phyloP scores from a whole-genome alignment of 441 rosid species.

The Jatropha podagrica region DNA sequence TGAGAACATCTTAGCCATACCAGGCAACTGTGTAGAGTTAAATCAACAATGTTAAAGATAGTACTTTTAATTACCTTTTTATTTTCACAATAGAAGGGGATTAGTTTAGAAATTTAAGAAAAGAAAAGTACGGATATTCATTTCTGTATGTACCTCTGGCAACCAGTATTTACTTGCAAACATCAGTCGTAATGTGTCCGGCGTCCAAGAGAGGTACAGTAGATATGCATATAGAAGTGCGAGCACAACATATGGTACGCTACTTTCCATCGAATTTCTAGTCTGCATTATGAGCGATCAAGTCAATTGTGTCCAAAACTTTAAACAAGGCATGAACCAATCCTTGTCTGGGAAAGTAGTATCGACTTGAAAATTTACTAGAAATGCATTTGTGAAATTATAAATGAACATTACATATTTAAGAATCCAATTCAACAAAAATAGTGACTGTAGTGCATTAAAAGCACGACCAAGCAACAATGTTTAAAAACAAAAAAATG shows the following conservation, averaged over 20 bases:
- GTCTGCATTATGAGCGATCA: conserved; percentile 48
- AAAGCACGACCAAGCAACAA: not conserved
- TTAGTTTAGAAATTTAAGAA: not conserved
- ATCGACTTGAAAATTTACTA: not conserved
- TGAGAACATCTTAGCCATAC: conserved; percentile 81
- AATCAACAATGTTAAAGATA: not conserved
- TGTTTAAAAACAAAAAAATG: not conserved
- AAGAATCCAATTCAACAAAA: not conserved
- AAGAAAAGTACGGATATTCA: not conserved
- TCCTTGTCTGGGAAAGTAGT: conserved; percentile 4
- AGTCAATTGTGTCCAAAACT: conserved; percentile 1
- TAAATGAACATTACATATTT: not conserved
- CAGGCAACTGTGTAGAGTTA: conserved; percentile 51
- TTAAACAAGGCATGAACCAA: not conserved
- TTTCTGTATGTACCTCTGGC: conserved; percentile 58
- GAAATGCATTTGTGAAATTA: not conserved
- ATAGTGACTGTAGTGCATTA: not conserved
- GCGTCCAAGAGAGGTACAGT: conserved; percentile 82
- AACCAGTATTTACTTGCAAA: conserved; percentile 75
- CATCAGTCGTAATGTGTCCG: conserved; percentile 61
- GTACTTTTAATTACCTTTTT: not conserved
- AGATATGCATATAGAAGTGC: conserved; percentile 69
- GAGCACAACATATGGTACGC: conserved; percentile 59
- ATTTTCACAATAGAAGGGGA: not conserved
- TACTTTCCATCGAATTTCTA: conserved; percentile 66